Conservation (phyloP, 2,329 filamentous ascomycete species). For the Claviceps capensis region DNA sequence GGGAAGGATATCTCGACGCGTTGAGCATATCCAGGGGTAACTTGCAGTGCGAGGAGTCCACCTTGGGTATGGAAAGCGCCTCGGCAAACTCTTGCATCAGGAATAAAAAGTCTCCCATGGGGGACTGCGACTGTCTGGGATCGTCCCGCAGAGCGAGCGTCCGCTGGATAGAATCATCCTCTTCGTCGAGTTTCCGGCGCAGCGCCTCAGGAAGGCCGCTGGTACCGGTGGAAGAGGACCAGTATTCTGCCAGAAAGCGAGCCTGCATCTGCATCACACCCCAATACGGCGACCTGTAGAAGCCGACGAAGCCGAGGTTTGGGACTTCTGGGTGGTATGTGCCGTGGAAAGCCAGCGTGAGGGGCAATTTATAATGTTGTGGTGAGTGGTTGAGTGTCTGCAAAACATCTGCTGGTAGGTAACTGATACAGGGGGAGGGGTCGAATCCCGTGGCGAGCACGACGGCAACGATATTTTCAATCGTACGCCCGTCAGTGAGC, state of each 20-base stretch:
- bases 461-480: slow-evolving; percentile 50
- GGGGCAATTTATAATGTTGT: slow-evolving; percentile 39
- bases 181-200: slow-evolving; percentile 25
- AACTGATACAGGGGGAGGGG: slow-evolving; percentile 48
- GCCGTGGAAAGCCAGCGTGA: slow-evolving; percentile 55
- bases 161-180: slow-evolving; percentile 29
- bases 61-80: slow-evolving; percentile 37
- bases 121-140: slow-evolving; percentile 52
- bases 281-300: slow-evolving; percentile 78
- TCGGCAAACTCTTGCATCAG: slow-evolving; percentile 58
- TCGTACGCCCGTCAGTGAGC: slow-evolving; percentile 14
- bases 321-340: slow-evolving; percentile 47
- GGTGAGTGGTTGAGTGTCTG: slow-evolving; percentile 43
- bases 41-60: slow-evolving; percentile 24
- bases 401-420: slow-evolving; percentile 44
- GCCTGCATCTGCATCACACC: slow-evolving; percentile 81
- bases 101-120: slow-evolving; percentile 70
- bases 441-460: slow-evolving; percentile 67
- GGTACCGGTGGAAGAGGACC: slow-evolving; percentile 27
- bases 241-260: slow-evolving; percentile 48
- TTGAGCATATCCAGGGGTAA: slow-evolving; percentile 39
- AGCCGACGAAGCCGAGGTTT: slow-evolving; percentile 64
- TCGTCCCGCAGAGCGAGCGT: slow-evolving; percentile 38
- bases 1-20: slow-evolving; percentile 38
- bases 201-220: slow-evolving; percentile 15